Base-by-base conservation (phyloP, 1,284 basidiomycete species). In the Cystobasidium sp. region DNA sequence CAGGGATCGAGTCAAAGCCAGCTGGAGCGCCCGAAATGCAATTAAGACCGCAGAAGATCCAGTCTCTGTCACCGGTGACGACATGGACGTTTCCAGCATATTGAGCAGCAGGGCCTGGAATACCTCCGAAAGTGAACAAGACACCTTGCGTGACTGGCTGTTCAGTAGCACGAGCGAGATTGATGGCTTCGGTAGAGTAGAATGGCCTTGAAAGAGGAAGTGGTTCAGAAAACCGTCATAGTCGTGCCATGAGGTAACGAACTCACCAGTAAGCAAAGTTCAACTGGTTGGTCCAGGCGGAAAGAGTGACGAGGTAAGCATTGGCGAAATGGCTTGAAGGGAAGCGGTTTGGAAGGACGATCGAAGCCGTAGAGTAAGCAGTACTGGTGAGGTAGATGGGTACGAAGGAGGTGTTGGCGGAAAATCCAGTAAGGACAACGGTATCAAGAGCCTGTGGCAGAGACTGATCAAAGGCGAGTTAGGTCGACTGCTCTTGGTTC, bases 51-150 rank as follows among this genome's bases (percentile, higher is more conserved):
- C 81, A 76, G 70, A 59, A 79, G 62, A 76, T 81, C 76, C 83
- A 79, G 67, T 84, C 84, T 59, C 81, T 78, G 24, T 81, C 80
- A 44, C 84, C 84, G 16, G 83, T 83, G 7, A 84, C 79, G 65
- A 84, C 81, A n/a, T 81, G 79, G 1, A 83, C 79, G 7, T 83
- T 83, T 8, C 80, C 77, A 20, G 78, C 82, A 68, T 80, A 84
- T 72, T 80, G 77, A n/a, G 64, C 47, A 8, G 79, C 70, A 24
- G 75, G 70, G n/a, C 78, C 80, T 41, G 74, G 78, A 63, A 76
- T 76, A 31, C 58, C 75, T 41, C 76, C 76, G 39, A 80, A 76
- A 24, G 80, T 80, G 68, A 80, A 51, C 24, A 61, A 39, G 55
- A 69, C 68, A 31, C 68, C 83, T 55, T 84, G 79, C 8, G 81